A percentile compares a stretch with the other conserved stretches of the same genome.
These are phyloP conservation scores for Butyriboletus loyo DNA, from an alignment of 768 basidiomycete species.

Conservation along the genomic window DNA sequence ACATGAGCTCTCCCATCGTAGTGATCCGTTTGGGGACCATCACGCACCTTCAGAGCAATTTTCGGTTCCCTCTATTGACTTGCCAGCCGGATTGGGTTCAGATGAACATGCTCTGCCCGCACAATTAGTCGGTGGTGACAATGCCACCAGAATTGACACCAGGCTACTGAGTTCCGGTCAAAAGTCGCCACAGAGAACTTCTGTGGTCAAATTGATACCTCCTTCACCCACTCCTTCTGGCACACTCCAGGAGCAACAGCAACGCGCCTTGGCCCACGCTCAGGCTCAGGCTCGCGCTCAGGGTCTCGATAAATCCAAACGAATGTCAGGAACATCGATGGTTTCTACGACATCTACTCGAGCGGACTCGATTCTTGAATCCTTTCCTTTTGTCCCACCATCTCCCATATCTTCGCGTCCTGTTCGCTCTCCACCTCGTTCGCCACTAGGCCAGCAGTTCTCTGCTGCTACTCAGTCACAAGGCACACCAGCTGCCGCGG, in stretches of 20 bases:
- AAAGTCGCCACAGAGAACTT: conserved; percentile 52
- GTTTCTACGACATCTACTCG: conserved; percentile 66
- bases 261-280: conserved; percentile 55
- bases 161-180: conserved; percentile 42
- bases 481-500: neutral
- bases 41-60: conserved; percentile 30
- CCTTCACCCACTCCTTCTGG: conserved; percentile 37
- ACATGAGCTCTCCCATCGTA: conserved; percentile 23
- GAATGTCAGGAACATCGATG: conserved; percentile 64
- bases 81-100: conserved; percentile 34
- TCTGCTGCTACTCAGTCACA: conserved; percentile 30
- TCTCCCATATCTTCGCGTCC: conserved; percentile 86
- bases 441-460: conserved; percentile 63
- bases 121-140: conserved; percentile 63
- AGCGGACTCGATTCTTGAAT: conserved; percentile 82
- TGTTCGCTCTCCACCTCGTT: conserved; percentile 69
- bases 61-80: conserved; percentile 16
- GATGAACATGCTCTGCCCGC: conserved; percentile 40
- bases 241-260: conserved; percentile 64
- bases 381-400: conserved; percentile 86
- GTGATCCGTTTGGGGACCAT: conserved; percentile 66
- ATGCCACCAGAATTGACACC: conserved; percentile 66
- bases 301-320: conserved; percentile 43
- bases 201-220: conserved; percentile 59
- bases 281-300: conserved; percentile 59